Conservation (phyloP, 2,329 filamentous ascomycete species). For the Neophaeococcomyces mojaviensis region DNA sequence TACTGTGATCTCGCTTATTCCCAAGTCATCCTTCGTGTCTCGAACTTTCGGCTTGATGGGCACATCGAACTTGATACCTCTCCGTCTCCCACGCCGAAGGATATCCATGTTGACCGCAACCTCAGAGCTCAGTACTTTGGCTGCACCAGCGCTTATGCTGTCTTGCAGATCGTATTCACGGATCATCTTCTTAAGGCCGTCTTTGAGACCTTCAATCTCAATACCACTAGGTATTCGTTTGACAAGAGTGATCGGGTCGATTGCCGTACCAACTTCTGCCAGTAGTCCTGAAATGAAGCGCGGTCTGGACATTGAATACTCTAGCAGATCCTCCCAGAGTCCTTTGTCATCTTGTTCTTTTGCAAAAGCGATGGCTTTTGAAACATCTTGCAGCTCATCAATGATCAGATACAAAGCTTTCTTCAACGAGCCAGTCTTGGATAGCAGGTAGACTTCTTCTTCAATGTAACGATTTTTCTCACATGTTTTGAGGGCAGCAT, state of each 20-base stretch:
- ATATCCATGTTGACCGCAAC: conserved; percentile 76
- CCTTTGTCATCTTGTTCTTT: conserved; percentile 89
- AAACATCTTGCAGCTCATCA: conserved; percentile 82
- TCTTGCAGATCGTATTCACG: conserved; percentile 93
- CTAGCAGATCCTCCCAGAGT: conserved; percentile 87
- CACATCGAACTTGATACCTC: conserved; percentile 84
- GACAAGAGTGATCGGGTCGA: conserved; percentile 86
- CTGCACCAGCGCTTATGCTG: conserved; percentile 84
- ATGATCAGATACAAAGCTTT: conserved; percentile 88
- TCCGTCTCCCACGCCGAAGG: conserved; percentile 69
- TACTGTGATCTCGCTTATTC: background rate
- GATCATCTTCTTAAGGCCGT: conserved; percentile 83
- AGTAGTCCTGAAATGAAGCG: conserved; percentile 86
- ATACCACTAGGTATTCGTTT: conserved; percentile 85
- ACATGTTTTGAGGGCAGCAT: conserved; percentile 64
- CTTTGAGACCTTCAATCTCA: conserved; percentile 81
- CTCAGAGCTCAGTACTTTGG: conserved; percentile 77
- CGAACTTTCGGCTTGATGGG: conserved; percentile 21
- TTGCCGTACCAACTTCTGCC: conserved; percentile 87
- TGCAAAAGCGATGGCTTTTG: conserved; percentile 86
- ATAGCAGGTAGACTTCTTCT: conserved; percentile 91
- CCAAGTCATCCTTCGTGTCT: background rate
- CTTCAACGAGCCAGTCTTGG: conserved; percentile 90
- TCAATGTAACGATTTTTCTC: conserved; percentile 74
- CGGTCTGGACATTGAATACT: conserved; percentile 97